Evolutionary conservation across 2,329 filamentous ascomycete genomes (phyloP).

Genomic region (Davidsoniella virescens): DNA sequence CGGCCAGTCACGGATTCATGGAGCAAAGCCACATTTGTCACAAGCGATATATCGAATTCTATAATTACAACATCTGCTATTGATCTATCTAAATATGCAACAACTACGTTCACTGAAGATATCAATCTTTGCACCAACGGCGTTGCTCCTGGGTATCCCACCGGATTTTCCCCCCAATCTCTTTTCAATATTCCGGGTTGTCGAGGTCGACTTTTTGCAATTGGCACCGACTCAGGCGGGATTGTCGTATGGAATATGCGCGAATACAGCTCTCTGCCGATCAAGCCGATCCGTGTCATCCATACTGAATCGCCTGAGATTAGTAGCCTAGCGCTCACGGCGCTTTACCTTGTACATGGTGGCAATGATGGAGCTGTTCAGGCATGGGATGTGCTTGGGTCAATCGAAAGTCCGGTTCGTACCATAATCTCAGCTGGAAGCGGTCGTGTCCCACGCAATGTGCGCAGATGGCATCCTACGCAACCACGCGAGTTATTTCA

Average conservation of each 20-base stretch:
- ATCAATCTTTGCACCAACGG: not conserved
- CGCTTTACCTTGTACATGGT: constrained; percentile 79
- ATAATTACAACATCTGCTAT: constrained; percentile 55
- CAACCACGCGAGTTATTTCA: constrained; percentile 58
- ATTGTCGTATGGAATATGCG: constrained; percentile 77
- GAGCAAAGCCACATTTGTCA: constrained; percentile 35
- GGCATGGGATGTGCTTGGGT: constrained; percentile 90
- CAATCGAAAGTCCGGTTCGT: constrained; percentile 58
- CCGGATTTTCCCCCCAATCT: not conserved
- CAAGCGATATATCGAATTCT: constrained; percentile 41
- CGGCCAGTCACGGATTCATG: constrained; percentile 39
- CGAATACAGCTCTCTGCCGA: constrained; percentile 28
- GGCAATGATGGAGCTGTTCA: constrained; percentile 91
- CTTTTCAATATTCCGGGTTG: constrained; percentile 60
- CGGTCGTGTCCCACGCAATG: constrained; percentile 62
- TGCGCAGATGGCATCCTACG: constrained; percentile 36
- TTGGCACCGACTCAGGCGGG: constrained; percentile 65
- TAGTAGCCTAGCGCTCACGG: constrained; percentile 65
- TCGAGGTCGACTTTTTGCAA: constrained; percentile 61
- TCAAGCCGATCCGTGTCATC: constrained; percentile 63
- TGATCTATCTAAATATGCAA: constrained; percentile 59
- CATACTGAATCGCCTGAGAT: constrained; percentile 83
- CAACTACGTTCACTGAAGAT: constrained; percentile 62
- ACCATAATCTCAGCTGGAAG: constrained; percentile 78
- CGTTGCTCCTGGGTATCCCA: constrained; percentile 5